A percentile compares a stretch with the other conserved stretches of the same genome.
Conservation (phyloP, 2,329 filamentous ascomycete species). For the Aurifilum marmelostoma region DNA sequence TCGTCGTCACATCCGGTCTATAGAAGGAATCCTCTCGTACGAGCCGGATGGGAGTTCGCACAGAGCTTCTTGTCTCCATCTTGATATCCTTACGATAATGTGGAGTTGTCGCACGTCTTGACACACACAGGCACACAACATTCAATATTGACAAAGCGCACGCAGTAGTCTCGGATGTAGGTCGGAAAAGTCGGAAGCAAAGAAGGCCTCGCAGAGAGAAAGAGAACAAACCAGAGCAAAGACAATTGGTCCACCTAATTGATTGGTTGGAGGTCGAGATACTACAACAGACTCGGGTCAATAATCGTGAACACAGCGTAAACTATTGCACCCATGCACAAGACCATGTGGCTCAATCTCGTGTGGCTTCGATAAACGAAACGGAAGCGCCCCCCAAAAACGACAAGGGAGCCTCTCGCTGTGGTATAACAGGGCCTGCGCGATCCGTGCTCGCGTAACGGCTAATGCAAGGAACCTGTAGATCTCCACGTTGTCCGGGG, state of each 20-base stretch:
- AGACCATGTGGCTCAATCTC: neutral
- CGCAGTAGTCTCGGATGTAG: neutral
- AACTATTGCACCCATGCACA: neutral
- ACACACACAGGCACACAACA: neutral
- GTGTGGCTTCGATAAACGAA: neutral
- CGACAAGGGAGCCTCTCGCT: neutral
- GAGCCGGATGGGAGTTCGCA: constrained; percentile 6
- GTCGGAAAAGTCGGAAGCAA: neutral
- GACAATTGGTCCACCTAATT: neutral
- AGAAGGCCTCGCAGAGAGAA: neutral
- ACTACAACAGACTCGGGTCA: neutral
- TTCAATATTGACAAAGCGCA: neutral
- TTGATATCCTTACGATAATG: neutral
- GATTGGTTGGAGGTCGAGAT: neutral
- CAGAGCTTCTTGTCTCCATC: constrained; percentile 7
- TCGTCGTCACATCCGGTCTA: neutral
- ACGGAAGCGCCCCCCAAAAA: neutral
- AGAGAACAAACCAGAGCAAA: neutral
- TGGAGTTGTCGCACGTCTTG: neutral
- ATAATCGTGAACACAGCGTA: neutral
- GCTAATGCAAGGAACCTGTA: neutral
- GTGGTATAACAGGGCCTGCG: neutral
- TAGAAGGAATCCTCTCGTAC: neutral
- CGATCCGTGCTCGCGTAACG: neutral
- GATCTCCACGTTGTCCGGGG: neutral